Evolutionary conservation across 139 green algal genomes (phyloP), one percentile per base, ranked within the genome.

Genomic region (Eudorina sp.): DNA sequence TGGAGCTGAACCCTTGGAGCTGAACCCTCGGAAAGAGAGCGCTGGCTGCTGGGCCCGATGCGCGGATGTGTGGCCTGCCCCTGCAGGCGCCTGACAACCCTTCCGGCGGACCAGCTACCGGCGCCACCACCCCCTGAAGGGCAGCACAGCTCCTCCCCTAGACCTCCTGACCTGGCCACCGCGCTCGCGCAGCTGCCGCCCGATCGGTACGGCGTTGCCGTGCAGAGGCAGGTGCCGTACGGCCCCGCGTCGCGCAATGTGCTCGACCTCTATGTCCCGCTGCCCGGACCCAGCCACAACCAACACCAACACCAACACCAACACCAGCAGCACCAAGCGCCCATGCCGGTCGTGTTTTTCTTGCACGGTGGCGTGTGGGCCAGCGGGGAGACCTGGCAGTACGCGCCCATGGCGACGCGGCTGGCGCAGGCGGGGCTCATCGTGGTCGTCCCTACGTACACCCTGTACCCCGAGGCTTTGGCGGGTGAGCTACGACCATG

Each of bases 341-440:
- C 34, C 43, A 40, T 23, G 3, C 93, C 96, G 43, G 95, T 98
- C 27, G 93, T 96, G 27, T 91, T 98, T 29, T 98, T 98, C 70
- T 91, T 92, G 29, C 96, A 98, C 80, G 96, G 96, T 2, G 96
- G 96, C 45, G 93, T 97, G 21, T 98, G 95, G 95, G 75, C 76
- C 64, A 80, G 53, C 34, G 90, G 91, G 0, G 89, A 92, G 19
- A 93, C 92, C 45, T 97, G 95, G 95, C 94, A 96, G 76, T 97
- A 97, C 81, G 84, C 92, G 1, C 93, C 94, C 0, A 91, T 97
- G 90, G 95, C 94, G 1, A 85, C 81, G 0, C 74, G 92, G 4
- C 90, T 97, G 40, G 90, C 94, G 4, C 92, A 97, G 88, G 87
- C 89, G 18, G 96, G 96, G 0, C 84, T 72, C 43, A 83, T 95